Base-by-base conservation (phyloP, 169 alveolate genomes). In the Cystoisospora suis region DNA sequence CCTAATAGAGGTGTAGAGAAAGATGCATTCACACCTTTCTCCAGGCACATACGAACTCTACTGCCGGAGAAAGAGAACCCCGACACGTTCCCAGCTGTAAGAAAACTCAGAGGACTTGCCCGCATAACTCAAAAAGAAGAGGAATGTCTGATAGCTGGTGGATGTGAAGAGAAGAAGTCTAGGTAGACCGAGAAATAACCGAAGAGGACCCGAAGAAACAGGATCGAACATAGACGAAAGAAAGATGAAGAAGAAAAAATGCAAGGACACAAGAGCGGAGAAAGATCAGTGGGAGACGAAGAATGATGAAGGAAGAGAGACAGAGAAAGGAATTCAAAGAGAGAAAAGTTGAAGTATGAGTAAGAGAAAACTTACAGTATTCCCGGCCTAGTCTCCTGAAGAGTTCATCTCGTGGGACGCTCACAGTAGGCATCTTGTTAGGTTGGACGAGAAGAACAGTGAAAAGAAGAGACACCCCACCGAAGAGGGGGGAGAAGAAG, bases 371-470 rank as follows among this genome's bases (percentile, higher is more conserved):
- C 83, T 72, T 72, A 72, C 83, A 12, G 23, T 72, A 72, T 1
- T n/a, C 6, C 29, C 83, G 46, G 83, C 83, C 83, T 46, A 72
- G 83, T 12, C 83, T 23, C 3, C 56, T 1, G 53, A 72, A 38
- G 53, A 72, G 83, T 3, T 72, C 83, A 34, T 40, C 83, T n/a
- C 83, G 83, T 34, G 46, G 83, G 23, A 72, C 83, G 83, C 83
- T 72, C 34, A 72, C 56, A 3, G 83, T 72, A 29, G 83, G 83
- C 83, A 72, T 72, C 83, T 1, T 72, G 83, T 44, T 23, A 70
- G 81, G 49, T 46, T 7, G n/a, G 81, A 70, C 23, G n/a, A 36
- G 49, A 34, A 46, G 15, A 42, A 34, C 47, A n/a, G 81, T 27
- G 81, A n/a, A 9, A 34, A 29, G 47, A 23, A 70, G 38, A 70